Conservation (phyloP, 176 grass and related monocot species). For the Eleusine indica region DNA sequence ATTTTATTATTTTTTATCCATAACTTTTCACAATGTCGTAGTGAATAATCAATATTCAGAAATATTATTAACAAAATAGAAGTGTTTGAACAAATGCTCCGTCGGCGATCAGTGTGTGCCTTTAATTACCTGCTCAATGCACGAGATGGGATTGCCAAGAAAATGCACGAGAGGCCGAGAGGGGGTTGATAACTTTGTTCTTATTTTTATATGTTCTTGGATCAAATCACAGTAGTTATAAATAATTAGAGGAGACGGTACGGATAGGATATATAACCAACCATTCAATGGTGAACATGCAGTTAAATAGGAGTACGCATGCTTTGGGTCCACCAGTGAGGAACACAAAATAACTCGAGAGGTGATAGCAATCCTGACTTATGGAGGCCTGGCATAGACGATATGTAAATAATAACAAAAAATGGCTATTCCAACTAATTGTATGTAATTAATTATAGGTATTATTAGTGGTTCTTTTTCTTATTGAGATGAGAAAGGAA, state of each 20-base stretch:
- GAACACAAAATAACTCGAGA: background rate
- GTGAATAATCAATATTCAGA: too few species aligned
- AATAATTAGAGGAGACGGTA: constrained; percentile 5
- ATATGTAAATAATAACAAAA: too few species aligned
- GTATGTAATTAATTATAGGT: too few species aligned
- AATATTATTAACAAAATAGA: too few species aligned
- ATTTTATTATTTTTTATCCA: background rate
- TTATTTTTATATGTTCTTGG: constrained; percentile 18
- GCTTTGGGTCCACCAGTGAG: background rate
- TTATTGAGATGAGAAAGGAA: background rate
- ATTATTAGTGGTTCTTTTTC: too few species aligned
- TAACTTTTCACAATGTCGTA: too few species aligned
- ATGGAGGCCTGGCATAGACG: too few species aligned
- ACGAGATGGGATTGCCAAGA: background rate
- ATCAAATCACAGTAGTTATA: constrained; percentile 27
- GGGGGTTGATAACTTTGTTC: background rate
- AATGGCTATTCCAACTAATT: too few species aligned
- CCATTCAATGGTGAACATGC: background rate
- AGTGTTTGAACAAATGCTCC: background rate
- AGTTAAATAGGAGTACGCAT: constrained; percentile 1
- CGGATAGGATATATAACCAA: background rate
- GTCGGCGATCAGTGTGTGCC: background rate
- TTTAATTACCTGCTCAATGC: background rate
- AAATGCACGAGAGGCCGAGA: too few species aligned
- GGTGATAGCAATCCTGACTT: background rate